These are phyloP conservation scores for Huntiella abstrusa DNA, from an alignment of 2,329 filamentous ascomycete genomes.

Conservation along the genomic window DNA sequence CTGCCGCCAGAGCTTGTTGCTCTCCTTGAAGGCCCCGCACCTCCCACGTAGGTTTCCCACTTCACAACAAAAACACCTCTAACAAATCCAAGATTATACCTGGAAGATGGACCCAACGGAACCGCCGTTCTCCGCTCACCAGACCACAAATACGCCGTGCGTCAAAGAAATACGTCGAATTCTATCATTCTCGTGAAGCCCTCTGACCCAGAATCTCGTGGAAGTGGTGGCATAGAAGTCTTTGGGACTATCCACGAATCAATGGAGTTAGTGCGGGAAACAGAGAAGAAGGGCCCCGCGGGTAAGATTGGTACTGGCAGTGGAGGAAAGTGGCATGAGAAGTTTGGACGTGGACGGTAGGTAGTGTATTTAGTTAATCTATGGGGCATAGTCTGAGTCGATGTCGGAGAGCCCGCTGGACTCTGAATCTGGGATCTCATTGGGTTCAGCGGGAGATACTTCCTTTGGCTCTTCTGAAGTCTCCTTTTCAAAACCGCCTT, in stretches of 20 bases:
- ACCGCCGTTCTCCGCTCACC: constrained; percentile 33
- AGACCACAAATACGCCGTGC: constrained; percentile 35
- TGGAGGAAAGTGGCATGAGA: constrained; percentile 42
- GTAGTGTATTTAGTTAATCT: not conserved
- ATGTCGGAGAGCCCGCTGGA: not conserved
- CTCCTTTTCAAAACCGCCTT: not conserved
- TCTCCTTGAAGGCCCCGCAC: constrained; percentile 32
- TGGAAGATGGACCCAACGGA: constrained; percentile 27
- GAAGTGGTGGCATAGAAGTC: constrained; percentile 2
- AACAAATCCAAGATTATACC: constrained; percentile 22
- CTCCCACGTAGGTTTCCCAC: constrained; percentile 28
- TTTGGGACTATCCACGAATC: constrained; percentile 45
- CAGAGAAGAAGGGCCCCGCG: constrained; percentile 13
- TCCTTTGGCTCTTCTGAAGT: not conserved
- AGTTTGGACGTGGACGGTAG: constrained; percentile 24
- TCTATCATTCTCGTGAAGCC: constrained; percentile 30
- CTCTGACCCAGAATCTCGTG: constrained; percentile 10
- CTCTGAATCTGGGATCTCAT: not conserved
- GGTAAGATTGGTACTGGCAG: constrained; percentile 14
- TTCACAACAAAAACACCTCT: not conserved
- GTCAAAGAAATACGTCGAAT: constrained; percentile 50
- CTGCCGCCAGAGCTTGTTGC: constrained; percentile 38
- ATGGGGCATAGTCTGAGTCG: not conserved
- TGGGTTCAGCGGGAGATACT: not conserved
- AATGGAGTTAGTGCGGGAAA: constrained; percentile 35